Base-by-base conservation (phyloP, 1,139 yeast species). In the Hyphopichia fennica region DNA sequence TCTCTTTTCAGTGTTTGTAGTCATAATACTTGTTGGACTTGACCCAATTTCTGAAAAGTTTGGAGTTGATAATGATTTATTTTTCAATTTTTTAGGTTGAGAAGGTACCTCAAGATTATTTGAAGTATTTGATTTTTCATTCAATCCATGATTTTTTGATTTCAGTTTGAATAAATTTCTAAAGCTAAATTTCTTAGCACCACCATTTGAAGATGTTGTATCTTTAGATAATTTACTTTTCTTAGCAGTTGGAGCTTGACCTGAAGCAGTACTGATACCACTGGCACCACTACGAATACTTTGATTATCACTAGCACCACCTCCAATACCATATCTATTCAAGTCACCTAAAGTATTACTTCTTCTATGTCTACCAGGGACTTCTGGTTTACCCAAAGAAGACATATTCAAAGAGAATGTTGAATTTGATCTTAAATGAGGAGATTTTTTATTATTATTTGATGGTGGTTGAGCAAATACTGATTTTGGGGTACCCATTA, bases 111-210 rank as follows among this genome's bases (percentile, higher is more conserved):
- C 41, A 23, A 17, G 14, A 18, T 18, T 13, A 10, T 33, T 4
- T 3, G 15, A 7, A 17, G 10, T 31, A 8, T 10, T 14, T 11
- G 20, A 3, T n/a, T 18, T n/a, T 17, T 48, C 54, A 32, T 50
- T 58, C 39, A 64, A 56, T 19, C 60, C 51, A 44, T 63, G 67
- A 40, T 47, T 54, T 42, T 56, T 66, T 4, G 72, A 60, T 47
- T 58, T 66, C 42, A 63, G 57, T 47, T 67, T 71, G 55, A 73
- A 73, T 34, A 73, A 56, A 2, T 69, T 56, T 41, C 60, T 66
- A 56, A 73, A 68, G 37, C 75, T 69, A 47, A 73, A 73, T 45
- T 63, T 65, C 46, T 70, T 72, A 16, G 38, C 13, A 16, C 31
- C 15, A 4, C 20, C 22, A 14, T 14, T 22, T 22, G 11, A 14